Conservation (phyloP, 441 rosid species). For the Adansonia grandidieri region DNA sequence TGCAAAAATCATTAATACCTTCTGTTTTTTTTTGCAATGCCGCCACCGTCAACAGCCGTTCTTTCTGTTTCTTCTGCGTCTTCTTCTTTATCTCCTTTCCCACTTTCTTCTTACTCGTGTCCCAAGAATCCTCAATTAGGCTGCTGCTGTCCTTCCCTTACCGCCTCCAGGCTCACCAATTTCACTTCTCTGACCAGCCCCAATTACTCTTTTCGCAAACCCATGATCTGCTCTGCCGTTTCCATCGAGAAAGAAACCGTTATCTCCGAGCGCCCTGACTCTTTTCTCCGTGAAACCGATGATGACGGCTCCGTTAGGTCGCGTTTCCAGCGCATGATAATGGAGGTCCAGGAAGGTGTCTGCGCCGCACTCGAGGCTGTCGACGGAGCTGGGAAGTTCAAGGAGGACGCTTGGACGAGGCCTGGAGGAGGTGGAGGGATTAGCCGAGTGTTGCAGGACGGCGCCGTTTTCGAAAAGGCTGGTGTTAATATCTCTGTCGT, state of each 20-base stretch:
- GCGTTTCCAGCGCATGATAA: conserved; percentile 82
- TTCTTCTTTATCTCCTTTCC: conserved; percentile 27
- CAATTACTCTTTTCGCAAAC: not conserved
- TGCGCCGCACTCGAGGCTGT: conserved; percentile 74
- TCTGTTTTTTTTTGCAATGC: conserved; percentile 23
- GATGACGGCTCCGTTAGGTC: conserved; percentile 54
- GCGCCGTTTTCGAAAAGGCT: conserved; percentile 93
- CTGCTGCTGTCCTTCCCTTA: conserved; percentile 4
- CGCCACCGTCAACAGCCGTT: conserved; percentile 26
- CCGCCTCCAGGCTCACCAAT: conserved; percentile 9
- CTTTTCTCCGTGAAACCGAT: conserved; percentile 80
- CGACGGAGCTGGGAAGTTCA: conserved; percentile 68
- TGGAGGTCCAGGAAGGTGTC: conserved; percentile 76
- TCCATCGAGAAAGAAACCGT: conserved; percentile 83
- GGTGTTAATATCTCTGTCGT: conserved; percentile 97
- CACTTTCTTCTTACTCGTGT: conserved; percentile 22
- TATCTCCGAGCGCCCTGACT: conserved; percentile 67
- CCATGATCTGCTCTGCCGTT: conserved; percentile 52
- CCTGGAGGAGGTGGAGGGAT: conserved; percentile 99
- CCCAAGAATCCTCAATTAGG: conserved; percentile 3
- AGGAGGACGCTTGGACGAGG: conserved; percentile 97
- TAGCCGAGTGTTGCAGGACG: conserved; percentile 88
- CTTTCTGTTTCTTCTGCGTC: conserved; percentile 36
- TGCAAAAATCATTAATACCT: not conserved
- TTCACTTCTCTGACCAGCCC: not conserved